Evolutionary conservation across 345 rosid species (phyloP).

Genomic region (Citrus australasica): DNA sequence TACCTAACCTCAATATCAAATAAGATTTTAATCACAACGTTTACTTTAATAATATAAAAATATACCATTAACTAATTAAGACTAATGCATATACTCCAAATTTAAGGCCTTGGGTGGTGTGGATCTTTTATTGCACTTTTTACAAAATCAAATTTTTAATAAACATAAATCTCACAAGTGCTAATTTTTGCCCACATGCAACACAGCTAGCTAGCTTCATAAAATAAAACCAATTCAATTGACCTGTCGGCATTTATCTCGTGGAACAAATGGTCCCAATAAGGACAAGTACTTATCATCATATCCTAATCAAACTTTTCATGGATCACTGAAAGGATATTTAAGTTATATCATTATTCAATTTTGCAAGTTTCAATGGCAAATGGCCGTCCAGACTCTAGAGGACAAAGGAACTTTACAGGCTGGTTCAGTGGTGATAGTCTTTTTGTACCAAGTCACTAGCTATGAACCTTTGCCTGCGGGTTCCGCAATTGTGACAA

Average conservation of each 20-base stretch:
- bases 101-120: too few species aligned
- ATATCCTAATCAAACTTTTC: too few species aligned
- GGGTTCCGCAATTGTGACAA: neutral
- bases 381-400: neutral
- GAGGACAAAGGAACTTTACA: slow-evolving; percentile 11
- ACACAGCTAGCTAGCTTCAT: neutral
- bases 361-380: neutral
- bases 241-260: neutral
- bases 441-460: neutral
- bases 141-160: too few species aligned
- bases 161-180: too few species aligned
- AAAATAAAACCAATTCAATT: neutral
- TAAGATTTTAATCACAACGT: accelerated
- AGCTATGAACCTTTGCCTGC: neutral
- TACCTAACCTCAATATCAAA: too few species aligned
- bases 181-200: neutral
- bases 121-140: too few species aligned
- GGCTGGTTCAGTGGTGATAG: slow-evolving; percentile 8
- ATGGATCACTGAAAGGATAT: too few species aligned
- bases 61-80: too few species aligned
- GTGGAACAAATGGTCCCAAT: neutral
- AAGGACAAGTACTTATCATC: neutral
- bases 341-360: neutral
- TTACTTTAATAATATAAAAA: too few species aligned
- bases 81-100: too few species aligned